Evolutionary conservation across 805 yeast genomes (phyloP), one percentile per base, ranked within the genome.

Genomic region (Metschnikowia sp.): DNA sequence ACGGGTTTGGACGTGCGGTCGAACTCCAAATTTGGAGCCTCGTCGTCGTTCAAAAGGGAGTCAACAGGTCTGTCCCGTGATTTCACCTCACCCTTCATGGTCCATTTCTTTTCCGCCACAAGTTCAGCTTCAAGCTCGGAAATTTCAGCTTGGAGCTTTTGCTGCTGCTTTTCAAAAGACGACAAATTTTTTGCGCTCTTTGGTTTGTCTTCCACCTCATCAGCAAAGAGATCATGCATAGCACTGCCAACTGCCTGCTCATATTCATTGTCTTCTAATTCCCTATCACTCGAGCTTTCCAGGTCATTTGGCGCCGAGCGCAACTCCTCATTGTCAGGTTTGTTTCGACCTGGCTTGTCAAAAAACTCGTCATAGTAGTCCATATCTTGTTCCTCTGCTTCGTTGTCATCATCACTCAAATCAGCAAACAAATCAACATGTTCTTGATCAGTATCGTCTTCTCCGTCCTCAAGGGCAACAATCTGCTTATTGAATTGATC

Each of bases 1-100:
- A 90, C 97, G 0, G 99, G 97, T 59, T 92, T 92, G 8, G 97
- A 83, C 7, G 90, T 88, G 60, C 98, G 79, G 58, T 92, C 99
- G 60, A 92, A 94, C 55, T 90, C 95, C 45, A 92, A 70, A 36
- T 79, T 89, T 15, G 62, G 59, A 4, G 68, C 57, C 45, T 66
- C 75, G 3, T 66, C 61, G 58, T 87, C 96, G 37, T 83, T 84
- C 48, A 94, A 66, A 35, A 94, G 72, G 1, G 97, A 84, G 69
- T 94, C 97, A 38, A 75, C 73, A 8, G 96, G 96, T 62, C 99
- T 78, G 55, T 84, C 86, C 52, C 78, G 81, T 2, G 90, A 87
- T 48, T 79, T 78, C 1, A 88, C 90, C 68, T 94, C 99, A 68
- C 99, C 99, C 58, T 83, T 86, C 80, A 92, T 77, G 8, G 96